Evolutionary conservation across 176 grass and related monocot species (phyloP).

Genomic region (Oryza officinalis): DNA sequence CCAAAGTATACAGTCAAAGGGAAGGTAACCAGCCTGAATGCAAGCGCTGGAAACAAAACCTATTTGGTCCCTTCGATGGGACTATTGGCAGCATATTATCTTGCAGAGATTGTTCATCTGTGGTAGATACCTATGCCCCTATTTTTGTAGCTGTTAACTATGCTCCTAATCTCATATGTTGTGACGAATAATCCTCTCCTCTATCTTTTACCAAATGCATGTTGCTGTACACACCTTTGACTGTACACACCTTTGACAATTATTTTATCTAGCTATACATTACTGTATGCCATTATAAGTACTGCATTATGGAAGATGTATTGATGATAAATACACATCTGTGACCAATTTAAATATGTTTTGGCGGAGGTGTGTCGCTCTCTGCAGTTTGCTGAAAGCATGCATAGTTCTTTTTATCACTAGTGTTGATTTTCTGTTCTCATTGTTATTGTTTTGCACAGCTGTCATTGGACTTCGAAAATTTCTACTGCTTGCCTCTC

Average conservation of each 20-base stretch:
- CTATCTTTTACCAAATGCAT: conserved; percentile 23
- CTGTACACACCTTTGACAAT: background rate
- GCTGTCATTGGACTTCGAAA: conserved; percentile 81
- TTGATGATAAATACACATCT: background rate
- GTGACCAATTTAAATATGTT: background rate
- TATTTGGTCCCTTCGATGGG: conserved; percentile 86
- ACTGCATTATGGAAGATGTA: background rate
- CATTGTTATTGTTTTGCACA: conserved; percentile 44
- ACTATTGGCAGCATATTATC: conserved; percentile 89
- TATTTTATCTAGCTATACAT: background rate
- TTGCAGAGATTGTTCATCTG: conserved; percentile 81
- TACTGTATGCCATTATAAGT: background rate
- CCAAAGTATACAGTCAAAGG: conserved; percentile 75
- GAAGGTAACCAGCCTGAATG: conserved; percentile 63
- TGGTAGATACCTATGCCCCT: conserved; percentile 65
- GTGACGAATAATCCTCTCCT: conserved; percentile 2
- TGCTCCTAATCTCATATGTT: background rate
- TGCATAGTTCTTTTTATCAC: background rate
- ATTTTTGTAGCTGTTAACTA: conserved; percentile 10
- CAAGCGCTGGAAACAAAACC: conserved; percentile 74
- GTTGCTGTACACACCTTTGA: background rate
- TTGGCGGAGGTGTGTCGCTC: background rate
- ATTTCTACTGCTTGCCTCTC: conserved; percentile 79
- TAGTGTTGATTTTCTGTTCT: conserved; percentile 32
- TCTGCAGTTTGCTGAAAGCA: conserved; percentile 24